A percentile compares a stretch with the other conserved stretches of the same genome.
phyloP scores from a whole-genome alignment of 768 basidiomycete species.

The Lepiota venenata region DNA sequence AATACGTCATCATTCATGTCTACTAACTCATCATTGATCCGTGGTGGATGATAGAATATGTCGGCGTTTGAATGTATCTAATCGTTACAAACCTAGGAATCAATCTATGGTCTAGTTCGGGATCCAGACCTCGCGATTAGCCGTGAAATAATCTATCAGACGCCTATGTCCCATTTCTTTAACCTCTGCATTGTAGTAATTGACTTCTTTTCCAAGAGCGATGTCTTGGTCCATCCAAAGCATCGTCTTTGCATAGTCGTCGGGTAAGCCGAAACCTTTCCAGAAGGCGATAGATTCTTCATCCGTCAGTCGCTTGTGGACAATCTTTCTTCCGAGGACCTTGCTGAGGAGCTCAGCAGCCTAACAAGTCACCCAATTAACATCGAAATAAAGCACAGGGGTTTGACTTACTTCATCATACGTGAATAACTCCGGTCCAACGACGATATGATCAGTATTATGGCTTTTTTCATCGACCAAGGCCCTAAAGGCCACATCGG shows the following conservation, averaged over 20 bases:
- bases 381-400: not conserved
- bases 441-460: slow-evolving; percentile 16
- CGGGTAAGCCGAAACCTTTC: not conserved
- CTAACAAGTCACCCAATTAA: slow-evolving; percentile 1
- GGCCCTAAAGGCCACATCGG: slow-evolving; percentile 19
- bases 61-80: no score
- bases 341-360: slow-evolving; percentile 18
- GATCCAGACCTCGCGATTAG: not conserved
- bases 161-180: slow-evolving; percentile 12
- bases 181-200: not conserved
- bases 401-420: slow-evolving; percentile 22
- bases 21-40: no score
- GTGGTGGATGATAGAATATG: no score
- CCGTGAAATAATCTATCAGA: slow-evolving; percentile 14
- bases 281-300: slow-evolving; percentile 5
- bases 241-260: not conserved
- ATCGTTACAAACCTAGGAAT: no score
- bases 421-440: slow-evolving; percentile 24
- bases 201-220: not conserved
- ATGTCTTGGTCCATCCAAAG: not conserved
- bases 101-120: no score
- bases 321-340: slow-evolving; percentile 20
- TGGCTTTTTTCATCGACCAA: slow-evolving; percentile 18
- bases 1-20: no score
- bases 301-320: slow-evolving; percentile 13